phyloP scores from a whole-genome alignment of 2,329 filamentous ascomycete genomes.

The Pseudogymnoascus sp. region DNA sequence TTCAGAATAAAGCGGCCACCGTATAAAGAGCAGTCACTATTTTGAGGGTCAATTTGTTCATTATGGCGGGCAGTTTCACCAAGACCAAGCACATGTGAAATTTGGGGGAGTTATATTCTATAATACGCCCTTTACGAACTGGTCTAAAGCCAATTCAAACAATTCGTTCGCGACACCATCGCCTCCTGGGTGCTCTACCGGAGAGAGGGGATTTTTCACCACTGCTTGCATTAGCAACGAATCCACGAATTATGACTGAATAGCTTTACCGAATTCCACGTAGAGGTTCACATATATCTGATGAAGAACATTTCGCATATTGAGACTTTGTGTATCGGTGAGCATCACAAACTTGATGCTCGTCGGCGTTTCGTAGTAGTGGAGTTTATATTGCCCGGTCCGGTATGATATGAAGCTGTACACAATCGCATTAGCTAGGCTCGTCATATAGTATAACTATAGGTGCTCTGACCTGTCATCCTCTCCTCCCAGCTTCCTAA shows the following conservation, averaged over 20 bases:
- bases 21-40: neutral
- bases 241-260: neutral
- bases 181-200: slow-evolving; percentile 60
- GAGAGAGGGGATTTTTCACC: slow-evolving; percentile 61
- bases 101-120: slow-evolving; percentile 21
- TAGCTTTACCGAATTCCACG: slow-evolving; percentile 74
- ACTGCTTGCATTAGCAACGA: slow-evolving; percentile 35
- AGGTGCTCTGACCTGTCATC: slow-evolving; percentile 58
- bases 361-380: slow-evolving; percentile 97
- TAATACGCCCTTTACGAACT: slow-evolving; percentile 62
- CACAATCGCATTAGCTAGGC: slow-evolving; percentile 1
- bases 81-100: neutral
- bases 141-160: slow-evolving; percentile 64
- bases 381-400: slow-evolving; percentile 92
- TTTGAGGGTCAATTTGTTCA: neutral
- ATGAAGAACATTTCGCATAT: slow-evolving; percentile 88
- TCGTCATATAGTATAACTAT: neutral
- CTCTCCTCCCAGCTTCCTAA: slow-evolving; percentile 83
- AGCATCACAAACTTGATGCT: slow-evolving; percentile 95
- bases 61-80: neutral
- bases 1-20: neutral
- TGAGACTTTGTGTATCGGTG: slow-evolving; percentile 80
- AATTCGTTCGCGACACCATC: slow-evolving; percentile 63
- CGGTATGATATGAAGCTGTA: slow-evolving; percentile 82
- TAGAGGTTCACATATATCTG: slow-evolving; percentile 98